Percentiles rank a stretch among this genome's conserved stretches.
Conservation (phyloP, 192 early-diverging fungal species). For the Coemansia sp. region DNA sequence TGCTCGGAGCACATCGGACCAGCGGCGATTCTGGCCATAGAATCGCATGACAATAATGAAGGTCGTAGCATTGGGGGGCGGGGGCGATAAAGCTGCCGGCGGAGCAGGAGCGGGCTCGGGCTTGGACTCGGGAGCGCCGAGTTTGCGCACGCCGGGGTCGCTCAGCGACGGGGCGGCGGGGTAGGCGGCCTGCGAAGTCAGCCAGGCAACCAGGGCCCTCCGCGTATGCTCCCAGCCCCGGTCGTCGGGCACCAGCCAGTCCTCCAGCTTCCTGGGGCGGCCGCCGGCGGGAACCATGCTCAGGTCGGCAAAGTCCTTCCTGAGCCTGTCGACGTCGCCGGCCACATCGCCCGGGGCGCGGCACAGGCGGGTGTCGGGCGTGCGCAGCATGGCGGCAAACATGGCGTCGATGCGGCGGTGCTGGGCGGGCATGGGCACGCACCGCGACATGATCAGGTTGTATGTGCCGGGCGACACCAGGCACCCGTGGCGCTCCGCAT, state of each 20-base stretch:
- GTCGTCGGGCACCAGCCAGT: neutral
- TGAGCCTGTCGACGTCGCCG: neutral
- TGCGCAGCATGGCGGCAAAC: conserved; percentile 19
- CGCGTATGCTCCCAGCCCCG: neutral
- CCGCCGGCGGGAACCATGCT: neutral
- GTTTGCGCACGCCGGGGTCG: neutral
- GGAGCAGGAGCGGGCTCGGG: neutral
- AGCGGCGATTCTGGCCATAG: conserved; percentile 15
- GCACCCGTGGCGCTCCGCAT: conserved; percentile 20
- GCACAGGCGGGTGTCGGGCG: conserved; percentile 12
- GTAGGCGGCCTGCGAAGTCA: conserved; percentile 27
- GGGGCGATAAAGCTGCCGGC: neutral
- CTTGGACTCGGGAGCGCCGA: neutral
- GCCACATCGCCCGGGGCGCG: neutral
- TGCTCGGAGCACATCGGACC: conserved; percentile 16
- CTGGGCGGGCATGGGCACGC: neutral
- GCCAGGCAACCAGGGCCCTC: conserved; percentile 26
- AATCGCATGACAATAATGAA: conserved; percentile 35
- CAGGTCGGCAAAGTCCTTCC: neutral
- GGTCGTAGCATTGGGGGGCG: conserved; percentile 30
- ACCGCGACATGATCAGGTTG: conserved; percentile 23
- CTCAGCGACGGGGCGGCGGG: conserved; percentile 24
- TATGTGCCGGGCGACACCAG: conserved; percentile 18
- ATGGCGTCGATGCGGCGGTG: neutral
- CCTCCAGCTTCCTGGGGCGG: neutral